Base-by-base conservation (phyloP, 108 stramenopile species). In the Heterococcus sp. region DNA sequence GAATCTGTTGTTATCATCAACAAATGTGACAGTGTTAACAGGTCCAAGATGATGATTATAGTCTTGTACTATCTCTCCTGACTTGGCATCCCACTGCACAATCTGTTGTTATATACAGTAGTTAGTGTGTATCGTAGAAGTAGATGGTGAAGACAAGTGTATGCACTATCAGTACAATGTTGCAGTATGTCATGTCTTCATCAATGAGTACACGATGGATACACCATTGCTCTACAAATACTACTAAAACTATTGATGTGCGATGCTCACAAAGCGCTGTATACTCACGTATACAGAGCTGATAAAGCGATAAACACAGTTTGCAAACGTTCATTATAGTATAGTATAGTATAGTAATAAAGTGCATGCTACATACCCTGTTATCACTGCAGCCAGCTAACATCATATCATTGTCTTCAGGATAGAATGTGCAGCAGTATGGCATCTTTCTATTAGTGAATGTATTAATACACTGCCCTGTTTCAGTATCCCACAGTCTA, bases 1-100 rank as follows among this genome's bases (percentile, higher is more conserved):
- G 91, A 99, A 95, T 72, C 94, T 35, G 87, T 93, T 68, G 79
- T 85, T 78, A 68, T 95, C 94, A 86, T 99, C 96, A 27, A 95
- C 91, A 79, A 97, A 98, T 1, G 93, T 90, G 75, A 99, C 92
- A 14, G 96, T 91, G 88, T 97, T 99, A 33, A 97, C 95, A 8
- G 96, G 92, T 3, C 90, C 93, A 74, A 98, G 88, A 86, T 99
- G 98, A 88, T 99, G 94, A 81, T 96, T 94, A 92, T 99, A 99
- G 79, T 95, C 96, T 87, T 97, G 97, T n/a, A 95, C 95, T 65
- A 96, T 89, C 83, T 95, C 94, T 33, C 91, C 95, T 0, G 92
- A 91, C 1, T 88, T 92, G 69, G 88, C 81, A 85, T 99, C 93
- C 78, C 92, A 98, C 67, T 96, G 92, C 32, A 95, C 91, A 70